Conservation (phyloP, 768 basidiomycete genomes). For the Rhizopogon rudus region DNA sequence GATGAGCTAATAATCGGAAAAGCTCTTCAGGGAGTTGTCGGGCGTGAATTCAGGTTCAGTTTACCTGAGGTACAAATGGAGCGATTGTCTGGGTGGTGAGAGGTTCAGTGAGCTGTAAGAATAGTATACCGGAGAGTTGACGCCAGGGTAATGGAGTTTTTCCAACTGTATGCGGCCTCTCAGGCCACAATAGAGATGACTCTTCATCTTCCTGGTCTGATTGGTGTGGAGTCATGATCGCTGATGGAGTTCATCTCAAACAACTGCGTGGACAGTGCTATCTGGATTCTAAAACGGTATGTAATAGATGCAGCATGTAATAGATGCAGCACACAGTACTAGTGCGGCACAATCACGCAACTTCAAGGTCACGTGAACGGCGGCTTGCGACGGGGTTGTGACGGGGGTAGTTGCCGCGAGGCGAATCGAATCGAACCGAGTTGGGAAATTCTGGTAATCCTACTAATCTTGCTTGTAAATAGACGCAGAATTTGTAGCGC, state of each 20-base stretch:
- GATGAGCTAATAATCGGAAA: slow-evolving; percentile 28
- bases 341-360: too few species aligned
- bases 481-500: too few species aligned
- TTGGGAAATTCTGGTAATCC: too few species aligned
- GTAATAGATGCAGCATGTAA: too few species aligned
- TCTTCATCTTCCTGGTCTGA: slow-evolving; percentile 34
- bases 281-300: too few species aligned
- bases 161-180: neutral
- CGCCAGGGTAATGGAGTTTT: slow-evolving; percentile 42
- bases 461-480: too few species aligned
- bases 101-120: slow-evolving; percentile 47
- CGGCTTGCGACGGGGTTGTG: too few species aligned
- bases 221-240: neutral
- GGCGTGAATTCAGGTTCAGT: slow-evolving; percentile 8
- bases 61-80: slow-evolving; percentile 58
- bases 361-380: too few species aligned
- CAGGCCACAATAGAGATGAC: slow-evolving; percentile 29
- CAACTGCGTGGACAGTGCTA: too few species aligned
- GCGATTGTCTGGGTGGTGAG: slow-evolving; percentile 45
- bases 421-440: too few species aligned
- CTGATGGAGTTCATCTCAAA: neutral
- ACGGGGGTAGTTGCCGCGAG: too few species aligned
- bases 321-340: too few species aligned
- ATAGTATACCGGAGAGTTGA: slow-evolving; percentile 41
- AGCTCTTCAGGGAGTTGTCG: neutral